Percentiles rank a stretch among this genome's conserved stretches.
These are phyloP conservation scores for Arxiozyma slooffiae DNA, from an alignment of 1,139 yeast species.

Conservation along the genomic window DNA sequence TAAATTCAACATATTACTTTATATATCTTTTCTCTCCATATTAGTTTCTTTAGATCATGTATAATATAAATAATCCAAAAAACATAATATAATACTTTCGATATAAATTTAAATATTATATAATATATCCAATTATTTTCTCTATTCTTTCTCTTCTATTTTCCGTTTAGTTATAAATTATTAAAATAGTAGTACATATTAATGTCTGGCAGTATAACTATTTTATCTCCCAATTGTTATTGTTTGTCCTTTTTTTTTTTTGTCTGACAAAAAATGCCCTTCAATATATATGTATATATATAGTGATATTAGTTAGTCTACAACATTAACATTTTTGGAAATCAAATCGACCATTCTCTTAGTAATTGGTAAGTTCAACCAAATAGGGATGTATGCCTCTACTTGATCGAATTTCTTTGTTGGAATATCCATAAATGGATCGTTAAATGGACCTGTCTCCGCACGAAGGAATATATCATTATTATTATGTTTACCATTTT, in stretches of 20 bases:
- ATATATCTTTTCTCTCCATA: background rate
- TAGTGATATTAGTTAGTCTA: slow-evolving; percentile 13
- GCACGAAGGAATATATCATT: slow-evolving; percentile 54
- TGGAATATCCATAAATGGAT: slow-evolving; percentile 77
- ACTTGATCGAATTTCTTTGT: slow-evolving; percentile 82
- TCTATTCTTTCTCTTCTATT: too few relatives aligned
- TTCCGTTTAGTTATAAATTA: too few relatives aligned
- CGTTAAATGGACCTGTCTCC: slow-evolving; percentile 68
- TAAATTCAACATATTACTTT: too few relatives aligned
- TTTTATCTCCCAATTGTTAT: too few relatives aligned
- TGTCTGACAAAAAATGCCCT: background rate
- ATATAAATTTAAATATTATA: too few relatives aligned
- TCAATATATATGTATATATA: background rate
- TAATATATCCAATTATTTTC: too few relatives aligned
- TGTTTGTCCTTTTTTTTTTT: background rate
- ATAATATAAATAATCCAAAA: background rate
- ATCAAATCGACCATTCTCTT: slow-evolving; percentile 85
- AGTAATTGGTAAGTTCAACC: slow-evolving; percentile 81
- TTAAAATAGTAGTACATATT: too few relatives aligned
- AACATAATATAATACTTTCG: background rate
- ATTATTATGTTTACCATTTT: slow-evolving; percentile 36
- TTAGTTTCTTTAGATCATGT: background rate
- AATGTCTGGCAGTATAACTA: too few relatives aligned
- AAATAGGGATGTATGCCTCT: slow-evolving; percentile 94
- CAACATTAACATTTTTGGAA: slow-evolving; percentile 58